Evolutionary conservation across 1,284 basidiomycete genomes (phyloP), one percentile per base, ranked within the genome.

Genomic region (Cutaneotrichosporon sp.): DNA sequence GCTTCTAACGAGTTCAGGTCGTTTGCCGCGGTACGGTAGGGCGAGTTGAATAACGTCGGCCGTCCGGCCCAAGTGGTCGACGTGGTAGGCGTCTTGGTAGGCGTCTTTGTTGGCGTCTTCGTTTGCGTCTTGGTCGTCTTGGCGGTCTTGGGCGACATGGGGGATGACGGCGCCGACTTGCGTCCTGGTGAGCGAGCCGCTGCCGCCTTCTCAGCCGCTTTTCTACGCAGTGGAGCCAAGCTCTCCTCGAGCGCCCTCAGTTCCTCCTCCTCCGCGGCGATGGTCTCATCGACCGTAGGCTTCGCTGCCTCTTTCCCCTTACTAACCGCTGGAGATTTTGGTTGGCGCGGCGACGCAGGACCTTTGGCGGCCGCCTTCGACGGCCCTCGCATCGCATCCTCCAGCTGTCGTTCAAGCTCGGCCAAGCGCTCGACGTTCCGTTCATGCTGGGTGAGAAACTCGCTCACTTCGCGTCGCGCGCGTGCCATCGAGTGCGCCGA

Each of bases 251-350:
- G 60, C 3, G 52, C 59, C 19, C 57, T 51, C 10, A 74, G 56
- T 3, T 67, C 65, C 25, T 61, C 67, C 48, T 74, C 73, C 53
- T 75, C 73, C 2, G 66, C 65, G 50, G 63, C 64, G 54, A 75
- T 64, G 25, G 66, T 64, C 34, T 73, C 71, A 29, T 72, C 73
- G n/a, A 25, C 22, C 5, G 12, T 41, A 2, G 16, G 20, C 22
- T 41, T 22, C 38, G 24, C 26, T 16, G 4, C 22, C 26, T 12
- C 31, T 17, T 32, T 27, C 27, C 41, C 37, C 16, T 26, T n/a
- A n/a, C n/a, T n/a, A n/a, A n/a, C n/a, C n/a, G n/a, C n/a, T n/a
- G n/a, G n/a, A n/a, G n/a, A n/a, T n/a, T n/a, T n/a, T n/a, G n/a
- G n/a, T n/a, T n/a, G n/a, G n/a, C n/a, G n/a, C n/a, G n/a, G n/a